These are phyloP conservation scores for Colletotrichum karsti DNA, from an alignment of 2,329 filamentous ascomycete genomes.

Conservation along the genomic window DNA sequence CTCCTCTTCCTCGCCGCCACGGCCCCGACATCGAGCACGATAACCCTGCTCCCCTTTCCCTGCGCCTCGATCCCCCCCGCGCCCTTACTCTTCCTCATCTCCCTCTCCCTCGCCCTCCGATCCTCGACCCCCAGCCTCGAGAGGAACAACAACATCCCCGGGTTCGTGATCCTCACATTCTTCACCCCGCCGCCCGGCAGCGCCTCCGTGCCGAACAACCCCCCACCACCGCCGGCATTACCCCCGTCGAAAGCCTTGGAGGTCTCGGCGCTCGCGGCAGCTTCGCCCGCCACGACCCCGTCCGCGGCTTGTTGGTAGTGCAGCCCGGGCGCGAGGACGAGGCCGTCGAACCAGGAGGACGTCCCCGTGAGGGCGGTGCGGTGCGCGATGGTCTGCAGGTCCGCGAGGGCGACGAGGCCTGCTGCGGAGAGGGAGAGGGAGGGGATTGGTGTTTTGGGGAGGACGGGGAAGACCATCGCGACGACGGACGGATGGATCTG, in stretches of 20 bases:
- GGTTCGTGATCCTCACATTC: constrained; percentile 14
- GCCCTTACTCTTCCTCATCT: constrained; percentile 37
- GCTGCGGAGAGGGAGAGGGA: constrained; percentile 56
- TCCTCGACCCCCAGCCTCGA: neutral
- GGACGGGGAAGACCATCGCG: constrained; percentile 44
- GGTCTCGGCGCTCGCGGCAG: constrained; percentile 50
- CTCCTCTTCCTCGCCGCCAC: constrained; percentile 20
- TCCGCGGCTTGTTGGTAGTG: constrained; percentile 68
- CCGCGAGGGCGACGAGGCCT: constrained; percentile 67
- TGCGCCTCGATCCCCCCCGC: neutral
- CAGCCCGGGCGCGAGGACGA: constrained; percentile 67
- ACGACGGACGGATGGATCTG: neutral
- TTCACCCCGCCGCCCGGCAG: neutral
- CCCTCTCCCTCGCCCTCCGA: constrained; percentile 42
- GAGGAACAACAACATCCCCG: constrained; percentile 52
- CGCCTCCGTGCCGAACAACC: constrained; percentile 6
- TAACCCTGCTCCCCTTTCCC: neutral
- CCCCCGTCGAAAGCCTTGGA: constrained; percentile 59
- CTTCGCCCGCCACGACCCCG: constrained; percentile 47
- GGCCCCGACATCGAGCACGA: constrained; percentile 33
- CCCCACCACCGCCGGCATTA: neutral
- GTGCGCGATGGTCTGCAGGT: constrained; percentile 63
- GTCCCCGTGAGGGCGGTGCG: constrained; percentile 66
- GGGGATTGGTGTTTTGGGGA: constrained; percentile 55
- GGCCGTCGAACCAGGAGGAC: constrained; percentile 62